phyloP scores from a whole-genome alignment of 2,329 filamentous ascomycete genomes.

The Leptodontidium sp. region DNA sequence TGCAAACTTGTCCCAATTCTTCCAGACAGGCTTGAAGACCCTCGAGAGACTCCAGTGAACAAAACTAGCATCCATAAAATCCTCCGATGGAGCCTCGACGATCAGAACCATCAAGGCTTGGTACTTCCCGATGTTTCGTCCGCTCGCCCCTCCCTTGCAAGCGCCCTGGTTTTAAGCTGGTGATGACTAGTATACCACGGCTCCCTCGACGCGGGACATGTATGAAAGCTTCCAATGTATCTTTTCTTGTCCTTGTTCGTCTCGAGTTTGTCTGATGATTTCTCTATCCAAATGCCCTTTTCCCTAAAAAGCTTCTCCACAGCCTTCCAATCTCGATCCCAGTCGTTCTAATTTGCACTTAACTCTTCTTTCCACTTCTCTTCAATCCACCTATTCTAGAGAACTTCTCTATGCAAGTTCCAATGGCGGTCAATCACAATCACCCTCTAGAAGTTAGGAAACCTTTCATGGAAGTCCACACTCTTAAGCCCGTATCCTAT shows the following conservation, averaged over 20 bases:
- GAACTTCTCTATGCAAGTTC: not conserved
- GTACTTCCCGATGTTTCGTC: too few relatives aligned
- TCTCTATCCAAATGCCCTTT: not conserved
- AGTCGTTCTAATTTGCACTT: slow-evolving; percentile 1
- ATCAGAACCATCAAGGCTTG: too few relatives aligned
- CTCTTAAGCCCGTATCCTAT: slow-evolving; percentile 10
- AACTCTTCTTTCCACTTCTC: slow-evolving; percentile 11
- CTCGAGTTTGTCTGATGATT: not conserved
- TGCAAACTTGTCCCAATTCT: too few relatives aligned
- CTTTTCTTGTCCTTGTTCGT: slow-evolving; percentile 1
- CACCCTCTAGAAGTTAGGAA: slow-evolving; percentile 4
- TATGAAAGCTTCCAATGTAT: not conserved
- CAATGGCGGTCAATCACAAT: not conserved
- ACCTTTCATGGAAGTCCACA: slow-evolving; percentile 5
- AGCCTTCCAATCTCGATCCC: not conserved
- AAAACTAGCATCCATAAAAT: too few relatives aligned
- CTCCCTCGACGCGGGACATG: not conserved
- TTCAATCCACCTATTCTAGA: not conserved
- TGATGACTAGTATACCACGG: too few relatives aligned
- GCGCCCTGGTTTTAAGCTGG: too few relatives aligned
- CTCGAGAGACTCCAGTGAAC: too few relatives aligned
- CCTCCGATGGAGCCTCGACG: too few relatives aligned
- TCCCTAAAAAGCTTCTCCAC: slow-evolving; percentile 1
- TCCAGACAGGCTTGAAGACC: too few relatives aligned
- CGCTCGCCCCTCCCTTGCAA: too few relatives aligned